Conservation (phyloP, 306 rosid species). For the Vigna hirtella region DNA sequence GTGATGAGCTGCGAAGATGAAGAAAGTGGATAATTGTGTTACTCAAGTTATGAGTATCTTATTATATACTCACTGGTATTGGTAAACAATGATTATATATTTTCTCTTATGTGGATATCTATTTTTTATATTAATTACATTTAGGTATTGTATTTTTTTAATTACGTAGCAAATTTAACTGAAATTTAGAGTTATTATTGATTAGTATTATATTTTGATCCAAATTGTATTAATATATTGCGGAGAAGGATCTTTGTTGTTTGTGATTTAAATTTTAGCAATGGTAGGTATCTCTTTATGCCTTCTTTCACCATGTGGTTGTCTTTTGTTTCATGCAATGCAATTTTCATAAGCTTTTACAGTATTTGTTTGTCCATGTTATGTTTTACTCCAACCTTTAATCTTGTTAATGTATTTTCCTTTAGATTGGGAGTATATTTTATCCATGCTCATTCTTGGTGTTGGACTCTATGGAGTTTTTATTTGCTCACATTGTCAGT, state of each 20-base stretch:
- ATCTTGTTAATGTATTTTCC: constrained; percentile 26
- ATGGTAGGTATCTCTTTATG: neutral
- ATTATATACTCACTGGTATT: neutral
- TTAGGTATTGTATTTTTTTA: constrained; percentile 11
- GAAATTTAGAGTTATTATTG: constrained; percentile 5
- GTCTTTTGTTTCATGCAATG: neutral
- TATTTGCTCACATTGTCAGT: constrained; percentile 61
- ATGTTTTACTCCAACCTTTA: neutral
- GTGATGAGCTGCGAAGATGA: too few relatives aligned
- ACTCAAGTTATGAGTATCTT: constrained; percentile 21
- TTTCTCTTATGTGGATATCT: constrained; percentile 9
- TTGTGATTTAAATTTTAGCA: neutral
- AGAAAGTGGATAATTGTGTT: neutral
- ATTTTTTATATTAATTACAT: neutral
- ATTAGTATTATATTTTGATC: neutral
- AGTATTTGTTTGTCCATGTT: neutral
- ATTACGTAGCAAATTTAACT: constrained; percentile 12
- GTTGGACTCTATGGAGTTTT: constrained; percentile 93
- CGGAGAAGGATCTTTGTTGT: constrained; percentile 1
- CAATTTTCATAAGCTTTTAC: constrained; percentile 1
- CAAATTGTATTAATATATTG: constrained; percentile 4
- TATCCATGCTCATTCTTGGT: constrained; percentile 92
- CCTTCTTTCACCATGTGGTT: neutral
- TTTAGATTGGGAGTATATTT: constrained; percentile 82
- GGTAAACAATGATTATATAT: neutral